phyloP scores from a whole-genome alignment of 805 yeast species.

The Candida tallmaniae region DNA sequence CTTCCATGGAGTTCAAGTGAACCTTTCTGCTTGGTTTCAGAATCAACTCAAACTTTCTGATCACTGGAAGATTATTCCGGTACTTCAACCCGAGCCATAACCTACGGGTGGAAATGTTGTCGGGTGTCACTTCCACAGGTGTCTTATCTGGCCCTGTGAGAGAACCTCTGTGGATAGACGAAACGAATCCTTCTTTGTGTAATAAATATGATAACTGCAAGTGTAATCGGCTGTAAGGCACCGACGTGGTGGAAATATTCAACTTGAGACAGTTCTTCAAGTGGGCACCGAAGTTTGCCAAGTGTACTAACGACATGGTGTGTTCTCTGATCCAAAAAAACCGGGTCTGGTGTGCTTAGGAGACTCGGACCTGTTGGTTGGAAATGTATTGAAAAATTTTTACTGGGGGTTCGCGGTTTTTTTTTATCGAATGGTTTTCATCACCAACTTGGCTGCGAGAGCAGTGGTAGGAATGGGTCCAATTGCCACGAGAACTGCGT shows the following conservation, averaged over 20 bases:
- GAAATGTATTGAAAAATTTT: too few species aligned
- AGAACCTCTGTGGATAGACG: conserved; percentile 82
- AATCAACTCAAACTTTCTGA: conserved; percentile 65
- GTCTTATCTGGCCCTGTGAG: conserved; percentile 74
- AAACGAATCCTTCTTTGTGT: conserved; percentile 85
- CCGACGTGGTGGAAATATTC: conserved; percentile 64
- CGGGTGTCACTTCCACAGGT: conserved; percentile 77
- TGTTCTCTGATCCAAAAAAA: too few species aligned
- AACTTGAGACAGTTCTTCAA: conserved; percentile 83
- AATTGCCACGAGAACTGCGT: too few species aligned
- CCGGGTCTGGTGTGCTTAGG: too few species aligned
- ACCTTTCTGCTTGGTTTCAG: conserved; percentile 84
- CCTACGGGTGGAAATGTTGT: conserved; percentile 78
- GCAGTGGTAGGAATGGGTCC: too few species aligned
- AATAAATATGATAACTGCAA: conserved; percentile 79
- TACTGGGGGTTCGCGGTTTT: too few species aligned
- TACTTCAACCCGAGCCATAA: conserved; percentile 92
- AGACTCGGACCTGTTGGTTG: too few species aligned
- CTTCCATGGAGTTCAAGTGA: conserved; percentile 55
- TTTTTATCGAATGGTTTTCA: too few species aligned
- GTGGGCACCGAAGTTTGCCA: conserved; percentile 84
- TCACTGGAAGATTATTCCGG: conserved; percentile 72
- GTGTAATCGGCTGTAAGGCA: conserved; percentile 81
- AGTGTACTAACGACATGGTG: conserved; percentile 75
- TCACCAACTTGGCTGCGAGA: too few species aligned